phyloP scores from a whole-genome alignment of 805 yeast species.

The Candida pini region DNA sequence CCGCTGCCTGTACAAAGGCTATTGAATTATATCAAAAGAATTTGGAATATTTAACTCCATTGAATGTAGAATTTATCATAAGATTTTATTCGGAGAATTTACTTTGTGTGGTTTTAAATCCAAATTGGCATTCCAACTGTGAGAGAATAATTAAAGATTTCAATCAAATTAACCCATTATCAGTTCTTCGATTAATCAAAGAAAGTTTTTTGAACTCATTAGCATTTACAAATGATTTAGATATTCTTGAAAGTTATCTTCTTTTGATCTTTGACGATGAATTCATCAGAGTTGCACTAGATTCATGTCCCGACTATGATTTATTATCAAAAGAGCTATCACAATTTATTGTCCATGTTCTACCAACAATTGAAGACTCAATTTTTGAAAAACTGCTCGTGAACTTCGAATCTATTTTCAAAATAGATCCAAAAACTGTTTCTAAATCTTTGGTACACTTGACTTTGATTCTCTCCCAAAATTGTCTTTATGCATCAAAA shows the following conservation, averaged over 20 bases:
- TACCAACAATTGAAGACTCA: constrained; percentile 3
- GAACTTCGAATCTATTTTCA: constrained; percentile 4
- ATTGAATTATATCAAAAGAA: constrained; percentile 16
- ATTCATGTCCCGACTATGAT: too few species aligned
- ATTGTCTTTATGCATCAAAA: constrained; percentile 5
- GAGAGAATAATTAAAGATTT: constrained; percentile 37
- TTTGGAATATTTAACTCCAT: constrained; percentile 10
- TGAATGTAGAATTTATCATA: constrained; percentile 33
- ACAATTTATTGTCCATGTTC: not conserved
- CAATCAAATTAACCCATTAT: constrained; percentile 28
- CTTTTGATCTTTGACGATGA: constrained; percentile 14
- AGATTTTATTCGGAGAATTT: constrained; percentile 42
- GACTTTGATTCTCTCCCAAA: constrained; percentile 12
- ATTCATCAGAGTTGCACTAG: constrained; percentile 1
- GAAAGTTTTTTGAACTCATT: constrained; percentile 12
- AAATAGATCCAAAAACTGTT: constrained; percentile 1
- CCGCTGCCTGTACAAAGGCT: constrained; percentile 6
- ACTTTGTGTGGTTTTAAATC: constrained; percentile 47
- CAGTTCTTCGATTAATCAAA: constrained; percentile 15
- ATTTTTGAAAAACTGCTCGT: constrained; percentile 2
- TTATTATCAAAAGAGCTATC: not conserved
- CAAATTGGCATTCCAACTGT: constrained; percentile 47
- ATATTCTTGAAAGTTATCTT: constrained; percentile 10
- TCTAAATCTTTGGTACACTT: constrained; percentile 11
- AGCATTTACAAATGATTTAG: constrained; percentile 12